Evolutionary conservation across 1,284 basidiomycete species (phyloP), one percentile per base, ranked within the genome.

Genomic region (Heterobasidion parviporum): DNA sequence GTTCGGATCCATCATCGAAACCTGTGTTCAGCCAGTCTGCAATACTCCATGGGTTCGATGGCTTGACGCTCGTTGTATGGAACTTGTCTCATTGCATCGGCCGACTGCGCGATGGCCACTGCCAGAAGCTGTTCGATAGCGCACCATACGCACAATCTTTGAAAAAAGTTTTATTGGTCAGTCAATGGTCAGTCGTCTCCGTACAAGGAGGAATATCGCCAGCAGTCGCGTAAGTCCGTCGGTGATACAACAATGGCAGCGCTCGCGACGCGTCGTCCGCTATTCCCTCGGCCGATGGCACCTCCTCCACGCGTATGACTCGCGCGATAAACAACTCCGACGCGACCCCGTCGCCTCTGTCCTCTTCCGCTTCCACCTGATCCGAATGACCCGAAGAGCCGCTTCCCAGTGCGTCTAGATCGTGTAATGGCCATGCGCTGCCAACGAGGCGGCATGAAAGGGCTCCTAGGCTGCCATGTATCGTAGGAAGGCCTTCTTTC

Each of bases 391-490:
- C 38, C 6, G 43, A 49, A 33, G 7, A 35, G 43, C 62, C 52
- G 8, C 60, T 54, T 2, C 54, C 59, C 16, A 64, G 51, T 26
- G 59, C 56, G 18, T 63, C 62, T 33, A 73, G 56, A 50, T 73
- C 68, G 54, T 68, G 70, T 52, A 73, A 58, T 18, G 68, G 68
- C 70, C 69, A 72, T 6, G 70, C 65, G 10, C 66, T 59, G 14
- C 66, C 66, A 45, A 72, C 62, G 8, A 72, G 63, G 38, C 64
- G 65, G 57, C 71, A 72, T 2, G 82, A 78, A 6, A 89, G 65
- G 9, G 85, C 82, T 16, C 86, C 86, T 16, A 88, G 65, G 5
- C 75, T 72, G 32, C 75, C 80, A 1, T 70, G 69, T 36, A 87
- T 64, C 8, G 87, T 60, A 1, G 85, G 84, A 16, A 88, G 65